Evolutionary conservation across 176 grass and related monocot genomes (phyloP).

Genomic region (Aegilops umbellulata): DNA sequence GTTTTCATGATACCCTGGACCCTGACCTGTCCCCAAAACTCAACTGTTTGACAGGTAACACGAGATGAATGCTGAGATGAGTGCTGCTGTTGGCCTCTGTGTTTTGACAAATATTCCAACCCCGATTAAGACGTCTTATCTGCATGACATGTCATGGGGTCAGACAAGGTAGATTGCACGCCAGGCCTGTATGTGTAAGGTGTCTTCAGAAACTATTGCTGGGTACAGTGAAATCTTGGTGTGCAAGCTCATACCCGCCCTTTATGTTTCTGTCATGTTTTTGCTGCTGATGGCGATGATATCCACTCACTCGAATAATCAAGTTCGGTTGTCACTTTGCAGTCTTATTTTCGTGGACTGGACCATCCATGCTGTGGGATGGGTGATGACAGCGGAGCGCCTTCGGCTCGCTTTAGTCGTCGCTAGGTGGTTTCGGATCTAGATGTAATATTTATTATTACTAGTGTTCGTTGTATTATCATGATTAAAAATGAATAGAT

Average conservation of each 20-base stretch:
- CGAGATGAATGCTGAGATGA: background rate
- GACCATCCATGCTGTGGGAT: background rate
- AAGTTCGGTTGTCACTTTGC: background rate
- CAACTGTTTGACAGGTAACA: slow-evolving; percentile 18
- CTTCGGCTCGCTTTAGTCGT: too few relatives aligned
- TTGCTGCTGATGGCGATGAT: slow-evolving; percentile 7
- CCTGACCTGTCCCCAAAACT: slow-evolving; percentile 6
- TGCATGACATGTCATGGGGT: slow-evolving; percentile 1
- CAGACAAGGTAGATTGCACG: slow-evolving; percentile 26
- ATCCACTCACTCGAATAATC: slow-evolving; percentile 7
- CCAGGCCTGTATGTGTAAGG: slow-evolving; percentile 15
- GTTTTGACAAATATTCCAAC: slow-evolving; percentile 37
- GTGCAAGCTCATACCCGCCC: slow-evolving; percentile 1
- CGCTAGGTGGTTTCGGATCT: too few relatives aligned
- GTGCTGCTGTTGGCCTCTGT: background rate
- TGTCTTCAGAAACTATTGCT: background rate
- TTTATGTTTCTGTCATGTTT: background rate
- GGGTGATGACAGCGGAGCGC: too few relatives aligned
- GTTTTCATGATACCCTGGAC: background rate
- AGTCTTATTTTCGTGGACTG: background rate
- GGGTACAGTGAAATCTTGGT: slow-evolving; percentile 14
- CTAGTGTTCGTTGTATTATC: too few relatives aligned
- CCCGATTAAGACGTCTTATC: slow-evolving; percentile 9
- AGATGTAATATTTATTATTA: too few relatives aligned
- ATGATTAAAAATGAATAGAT: too few relatives aligned